Evolutionary conservation across 495 filamentous ascomycete genomes (phyloP).

Genomic region (Neurospora tetraspora): DNA sequence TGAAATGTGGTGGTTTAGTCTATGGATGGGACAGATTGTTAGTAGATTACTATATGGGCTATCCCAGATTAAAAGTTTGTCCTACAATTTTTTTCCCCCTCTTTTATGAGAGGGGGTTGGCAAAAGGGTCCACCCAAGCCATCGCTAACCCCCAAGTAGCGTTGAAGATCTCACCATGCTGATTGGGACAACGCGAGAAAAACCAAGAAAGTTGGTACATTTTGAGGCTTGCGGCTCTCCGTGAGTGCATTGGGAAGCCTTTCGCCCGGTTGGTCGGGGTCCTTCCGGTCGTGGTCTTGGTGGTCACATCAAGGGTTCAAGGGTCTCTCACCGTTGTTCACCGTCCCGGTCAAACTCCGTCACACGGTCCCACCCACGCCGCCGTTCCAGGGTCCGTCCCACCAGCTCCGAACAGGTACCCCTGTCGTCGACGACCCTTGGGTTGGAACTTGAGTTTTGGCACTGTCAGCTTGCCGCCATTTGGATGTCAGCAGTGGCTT

Average conservation of each 20-base stretch:
- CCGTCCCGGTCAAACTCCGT: not conserved
- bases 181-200: not conserved
- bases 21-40: too few species aligned
- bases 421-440: not conserved
- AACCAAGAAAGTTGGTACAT: not conserved
- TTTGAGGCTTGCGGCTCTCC: not conserved
- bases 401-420: not conserved
- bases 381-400: not conserved
- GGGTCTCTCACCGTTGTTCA: not conserved
- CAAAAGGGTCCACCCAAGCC: too few species aligned
- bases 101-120: too few species aligned
- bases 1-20: too few species aligned
- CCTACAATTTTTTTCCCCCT: too few species aligned
- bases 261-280: not conserved
- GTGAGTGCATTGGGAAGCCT: not conserved
- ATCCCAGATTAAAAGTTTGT: too few species aligned
- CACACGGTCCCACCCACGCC: not conserved
- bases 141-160: too few species aligned
- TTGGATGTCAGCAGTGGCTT: not conserved
- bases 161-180: not conserved
- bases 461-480: not conserved
- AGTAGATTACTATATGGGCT: too few species aligned
- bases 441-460: not conserved
- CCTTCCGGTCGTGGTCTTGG: not conserved
- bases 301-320: not conserved